Evolutionary conservation across 1,284 basidiomycete species (phyloP), one percentile per base, ranked within the genome.

Genomic region (Heterobasidion parviporum): DNA sequence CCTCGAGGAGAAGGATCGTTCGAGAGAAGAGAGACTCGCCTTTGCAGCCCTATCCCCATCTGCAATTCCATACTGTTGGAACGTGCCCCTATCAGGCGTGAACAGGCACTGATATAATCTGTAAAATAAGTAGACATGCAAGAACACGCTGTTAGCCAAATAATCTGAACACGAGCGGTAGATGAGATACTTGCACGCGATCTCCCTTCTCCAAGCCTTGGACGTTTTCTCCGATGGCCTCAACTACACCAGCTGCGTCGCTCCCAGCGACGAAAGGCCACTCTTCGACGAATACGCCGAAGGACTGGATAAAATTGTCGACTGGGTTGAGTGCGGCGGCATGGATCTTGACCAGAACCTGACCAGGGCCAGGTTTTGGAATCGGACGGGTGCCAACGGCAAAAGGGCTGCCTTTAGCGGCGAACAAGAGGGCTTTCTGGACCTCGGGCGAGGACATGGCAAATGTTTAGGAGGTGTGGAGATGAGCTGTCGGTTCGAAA

Each of bases 261-360:
- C 62, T 65, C 12, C 83, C 83, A 4, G 80, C 59, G 10, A 78
- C 65, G 2, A 69, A 66, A 1, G 78, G 77, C 56, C 70, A 78
- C 5, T 65, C 55, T 1, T 65, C 47, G 6, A 68, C 50, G 53
- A 61, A 61, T 0, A 67, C 15, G 3, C 67, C 71, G 18, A 60
- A 58, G 33, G 66, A 68, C 12, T 70, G 74, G 12, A 73, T 69
- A 57, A 70, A 74, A 69, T 71, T 72, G 48, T 77, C 75, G 36
- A 68, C 63, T 1, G 71, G 72, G 56, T 73, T 74, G 15, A 74
- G 60, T 1, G 66, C 68, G 6, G 66, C 61, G 2, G 70, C 60
- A 35, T 64, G 54, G 46, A 74, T 62, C 59, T 70, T 72, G 54
- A 74, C 65, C 35, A 74, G 66, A 35, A 73, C 56, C 38, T 73